Evolutionary conservation across 306 rosid species (phyloP).

Genomic region (Sphenostylis stenocarpa): DNA sequence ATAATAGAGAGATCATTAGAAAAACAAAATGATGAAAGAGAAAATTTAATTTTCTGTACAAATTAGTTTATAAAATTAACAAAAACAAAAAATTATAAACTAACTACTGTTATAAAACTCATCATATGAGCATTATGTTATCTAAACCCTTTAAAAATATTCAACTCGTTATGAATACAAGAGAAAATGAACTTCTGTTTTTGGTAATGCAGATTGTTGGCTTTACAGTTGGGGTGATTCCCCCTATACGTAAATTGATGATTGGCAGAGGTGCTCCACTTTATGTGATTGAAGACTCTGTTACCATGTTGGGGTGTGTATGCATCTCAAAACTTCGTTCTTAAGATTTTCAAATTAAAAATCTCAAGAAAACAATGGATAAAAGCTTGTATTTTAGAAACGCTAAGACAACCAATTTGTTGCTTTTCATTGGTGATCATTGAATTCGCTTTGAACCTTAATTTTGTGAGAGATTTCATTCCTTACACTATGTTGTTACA

Average conservation of each 20-base stretch:
- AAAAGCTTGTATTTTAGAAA: not conserved
- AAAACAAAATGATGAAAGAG: no score
- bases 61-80: no score
- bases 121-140: no score
- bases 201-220: conserved; percentile 55
- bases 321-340: conserved; percentile 20
- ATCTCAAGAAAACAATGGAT: not conserved
- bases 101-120: no score
- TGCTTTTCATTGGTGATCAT: not conserved
- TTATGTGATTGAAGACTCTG: conserved; percentile 65
- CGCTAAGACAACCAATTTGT: not conserved
- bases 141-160: not conserved
- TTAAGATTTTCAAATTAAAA: not conserved
- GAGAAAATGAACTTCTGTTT: not conserved
- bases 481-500: conserved; percentile 4
- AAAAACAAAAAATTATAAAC: no score
- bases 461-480: not conserved
- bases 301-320: conserved; percentile 67
- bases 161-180: not conserved
- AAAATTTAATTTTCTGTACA: no score
- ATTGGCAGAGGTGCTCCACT: conserved; percentile 75
- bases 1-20: no score
- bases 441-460: not conserved
- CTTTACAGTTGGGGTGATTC: conserved; percentile 59
- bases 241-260: conserved; percentile 45